Conservation (phyloP, 805 yeast species). For the Brettanomyces naardenensis region DNA sequence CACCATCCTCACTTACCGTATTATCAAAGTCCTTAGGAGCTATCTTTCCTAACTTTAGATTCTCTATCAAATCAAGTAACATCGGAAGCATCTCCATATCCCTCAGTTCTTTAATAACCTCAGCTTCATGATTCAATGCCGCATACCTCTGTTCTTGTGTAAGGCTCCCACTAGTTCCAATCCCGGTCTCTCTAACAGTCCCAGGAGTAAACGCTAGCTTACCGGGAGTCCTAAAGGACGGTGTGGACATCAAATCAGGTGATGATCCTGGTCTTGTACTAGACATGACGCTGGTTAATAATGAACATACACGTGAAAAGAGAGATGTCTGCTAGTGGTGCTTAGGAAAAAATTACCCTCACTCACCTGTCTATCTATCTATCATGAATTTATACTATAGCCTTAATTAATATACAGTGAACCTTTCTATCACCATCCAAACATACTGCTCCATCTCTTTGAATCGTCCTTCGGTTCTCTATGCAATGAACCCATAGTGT, state of each 20-base stretch:
- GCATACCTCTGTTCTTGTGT: conserved; percentile 12
- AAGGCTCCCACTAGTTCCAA: conserved; percentile 5
- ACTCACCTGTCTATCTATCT: no score
- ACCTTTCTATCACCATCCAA: no score
- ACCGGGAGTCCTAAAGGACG: conserved; percentile 1
- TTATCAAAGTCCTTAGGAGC: conserved; percentile 37
- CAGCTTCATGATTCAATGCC: conserved; percentile 13
- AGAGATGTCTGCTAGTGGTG: no score
- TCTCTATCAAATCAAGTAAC: conserved; percentile 32
- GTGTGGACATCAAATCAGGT: conserved; percentile 1
- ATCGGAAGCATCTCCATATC: conserved; percentile 31
- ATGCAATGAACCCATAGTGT: not conserved
- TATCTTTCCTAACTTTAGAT: conserved; percentile 30
- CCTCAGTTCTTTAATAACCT: conserved; percentile 24
- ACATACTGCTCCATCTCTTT: not conserved
- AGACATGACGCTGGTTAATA: not conserved
- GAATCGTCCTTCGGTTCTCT: no score
- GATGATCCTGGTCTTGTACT: not conserved
- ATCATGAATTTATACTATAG: no score
- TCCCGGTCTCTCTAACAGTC: conserved; percentile 5
- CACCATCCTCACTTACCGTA: conserved; percentile 22
- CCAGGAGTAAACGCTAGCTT: not conserved
- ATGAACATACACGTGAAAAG: no score
- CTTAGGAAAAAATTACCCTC: no score
- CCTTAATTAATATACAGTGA: no score